phyloP scores from a whole-genome alignment of 2,329 filamentous ascomycete genomes.

The Hymenoscyphus albidus region DNA sequence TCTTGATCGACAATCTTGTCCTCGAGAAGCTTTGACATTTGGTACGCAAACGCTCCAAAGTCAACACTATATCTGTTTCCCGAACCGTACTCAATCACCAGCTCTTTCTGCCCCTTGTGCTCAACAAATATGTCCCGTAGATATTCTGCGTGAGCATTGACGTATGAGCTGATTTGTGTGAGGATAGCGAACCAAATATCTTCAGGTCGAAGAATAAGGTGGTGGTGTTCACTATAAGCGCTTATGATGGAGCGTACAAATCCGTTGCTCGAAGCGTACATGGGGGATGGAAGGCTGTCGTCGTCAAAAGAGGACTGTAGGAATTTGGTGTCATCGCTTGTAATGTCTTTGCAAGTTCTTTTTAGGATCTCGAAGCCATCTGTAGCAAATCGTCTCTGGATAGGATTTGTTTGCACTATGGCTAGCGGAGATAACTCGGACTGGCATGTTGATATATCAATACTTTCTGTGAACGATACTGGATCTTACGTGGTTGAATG shows the following conservation, averaged over 20 bases:
- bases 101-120: constrained; percentile 39
- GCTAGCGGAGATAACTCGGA: neutral
- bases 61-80: constrained; percentile 23
- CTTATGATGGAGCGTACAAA: constrained; percentile 38
- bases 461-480: neutral
- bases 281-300: neutral
- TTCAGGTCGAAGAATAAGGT: constrained; percentile 47
- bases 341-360: neutral
- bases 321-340: neutral
- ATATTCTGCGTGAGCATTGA: constrained; percentile 46
- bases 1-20: constrained; percentile 40
- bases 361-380: neutral
- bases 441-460: neutral
- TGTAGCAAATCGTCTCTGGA: neutral
- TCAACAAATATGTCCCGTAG: constrained; percentile 42
- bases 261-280: constrained; percentile 33
- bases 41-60: constrained; percentile 33
- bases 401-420: neutral
- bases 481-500: neutral
- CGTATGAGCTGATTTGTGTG: constrained; percentile 43
- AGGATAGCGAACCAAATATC: constrained; percentile 52
- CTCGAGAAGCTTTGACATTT: constrained; percentile 40
- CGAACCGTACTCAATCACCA: constrained; percentile 25
- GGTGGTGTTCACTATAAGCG: constrained; percentile 44
- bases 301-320: constrained; percentile 5